A percentile compares a stretch with the other conserved stretches of the same genome.
These are phyloP conservation scores for Aleurites moluccanus DNA, from an alignment of 441 rosid genomes.

Conservation along the genomic window DNA sequence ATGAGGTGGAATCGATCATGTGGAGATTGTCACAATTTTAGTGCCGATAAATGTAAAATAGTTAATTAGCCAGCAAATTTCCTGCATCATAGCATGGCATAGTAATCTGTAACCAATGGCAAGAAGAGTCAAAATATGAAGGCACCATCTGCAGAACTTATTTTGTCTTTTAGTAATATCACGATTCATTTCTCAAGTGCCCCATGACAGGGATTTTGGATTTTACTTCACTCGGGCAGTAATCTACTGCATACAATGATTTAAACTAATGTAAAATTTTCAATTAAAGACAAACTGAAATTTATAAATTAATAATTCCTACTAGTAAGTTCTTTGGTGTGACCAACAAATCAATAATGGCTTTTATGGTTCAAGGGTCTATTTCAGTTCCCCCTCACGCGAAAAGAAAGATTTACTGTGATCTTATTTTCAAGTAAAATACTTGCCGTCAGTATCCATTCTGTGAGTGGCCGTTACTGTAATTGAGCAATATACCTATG, in stretches of 20 bases:
- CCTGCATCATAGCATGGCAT: not conserved
- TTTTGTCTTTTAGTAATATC: not conserved
- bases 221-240: not conserved
- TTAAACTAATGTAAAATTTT: too few species aligned
- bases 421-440: not conserved
- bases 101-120: not conserved
- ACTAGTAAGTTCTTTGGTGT: not conserved
- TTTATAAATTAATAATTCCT: not conserved
- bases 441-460: not conserved
- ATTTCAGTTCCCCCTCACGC: too few species aligned
- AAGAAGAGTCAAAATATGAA: too few species aligned
- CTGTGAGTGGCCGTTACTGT: not conserved
- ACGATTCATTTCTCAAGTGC: not conserved
- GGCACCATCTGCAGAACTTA: not conserved
- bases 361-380: too few species aligned
- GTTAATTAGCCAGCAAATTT: not conserved
- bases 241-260: not conserved
- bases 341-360: too few species aligned
- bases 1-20: conserved; percentile 6
- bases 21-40: not conserved
- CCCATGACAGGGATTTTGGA: conserved; percentile 11
- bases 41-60: not conserved
- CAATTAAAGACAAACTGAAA: not conserved
- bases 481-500: not conserved
- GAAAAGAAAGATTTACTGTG: not conserved